Evolutionary conservation across 352 stramenopile species (phyloP), one percentile per base, ranked within the genome.

Genomic region (Pythium apleroticum): DNA sequence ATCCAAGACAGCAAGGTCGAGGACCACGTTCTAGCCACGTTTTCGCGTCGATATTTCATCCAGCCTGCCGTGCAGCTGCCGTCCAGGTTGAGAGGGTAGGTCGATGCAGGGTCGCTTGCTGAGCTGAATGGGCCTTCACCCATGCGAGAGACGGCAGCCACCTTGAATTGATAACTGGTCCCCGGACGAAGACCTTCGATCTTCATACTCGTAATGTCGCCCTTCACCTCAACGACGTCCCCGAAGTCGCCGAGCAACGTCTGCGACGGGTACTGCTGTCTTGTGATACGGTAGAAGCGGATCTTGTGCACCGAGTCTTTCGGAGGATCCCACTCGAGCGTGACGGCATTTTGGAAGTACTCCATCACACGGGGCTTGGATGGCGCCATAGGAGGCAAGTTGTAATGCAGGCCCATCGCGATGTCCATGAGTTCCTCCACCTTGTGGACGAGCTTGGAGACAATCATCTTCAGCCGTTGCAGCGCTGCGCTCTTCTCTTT

Each of bases 391-490:
- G 88, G 88, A 8, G 88, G 88, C 15, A 96, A 59, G 43, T 91
- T 95, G 65, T 95, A 80, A 59, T 96, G 80, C 9, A 96, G 43
- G 0, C 86, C 88, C 66, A 91, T 86, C 0, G 88, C 88, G 39
- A 96, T 95, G 57, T 96, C 88, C 86, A 96, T 93, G 39, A 96
- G 77, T 57, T 96, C 88, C 68, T 94, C 84, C 9, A 95, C 84
- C 54, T 95, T 95, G 60, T 96, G 86, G 0, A 96, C 88, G 1
- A 95, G 73, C 62, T 94, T 95, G 0, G 84, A 93, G 6, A 96
- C 88, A 57, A 95, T 95, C 7, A 94, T 82, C 54, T 94, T 95
- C 12, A 96, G 77, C 1, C 86, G 81, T 60, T 91, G 80, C 56
- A 96, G 84, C 0, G 83, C 86, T 12, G 83, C 76, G 54, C 85